Evolutionary conservation across 768 basidiomycete species (phyloP), one percentile per base, ranked within the genome.

Genomic region (Auricularia sp.): DNA sequence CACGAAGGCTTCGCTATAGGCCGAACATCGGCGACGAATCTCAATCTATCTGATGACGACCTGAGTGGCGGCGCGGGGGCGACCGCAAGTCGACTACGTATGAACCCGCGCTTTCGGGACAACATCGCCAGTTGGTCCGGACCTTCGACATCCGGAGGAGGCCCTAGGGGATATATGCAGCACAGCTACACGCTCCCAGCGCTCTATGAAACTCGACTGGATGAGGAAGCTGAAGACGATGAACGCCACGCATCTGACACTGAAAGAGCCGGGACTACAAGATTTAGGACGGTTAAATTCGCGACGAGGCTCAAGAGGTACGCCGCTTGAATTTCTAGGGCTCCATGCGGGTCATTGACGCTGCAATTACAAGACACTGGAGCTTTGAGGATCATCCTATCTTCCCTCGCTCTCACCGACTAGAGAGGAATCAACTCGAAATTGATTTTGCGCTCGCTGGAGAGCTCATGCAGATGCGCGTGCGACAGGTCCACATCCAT

Each of bases 361-460:
- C n/a, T 54, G 53, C n/a, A 54, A 7, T n/a, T 54, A 18, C 53
- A 18, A 54, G 53, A 54, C 47, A 51, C 16, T 51, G 14, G 47
- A 51, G 47, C 47, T 51, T 51, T 18, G 47, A 51, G 14, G 47
- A 51, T 23, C 47, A 21, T 18, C 14, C 47, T 12, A 18, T 51
- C 18, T 21, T 51, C 18, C 47, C 47, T 18, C 18, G 21, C 47
- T 51, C 47, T 11, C 18, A 16, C 6, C 47, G 47, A 16, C 6
- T 21, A 6, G 47, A 51, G 16, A 16, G 47, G 6, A 16, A 51
- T 18, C 47, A 51, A 51, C 47, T 92, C 87, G 82, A 80, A 61
- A 83, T 89, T 51, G 90, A 92, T 69, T 90, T 91, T 43, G 88
- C 87, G 69, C 78, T 92, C 16, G 87, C 87, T 70, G 88, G 87